Evolutionary conservation across 2,329 filamentous ascomycete species (phyloP).

Genomic region (Pseudohalonectria lignicola): DNA sequence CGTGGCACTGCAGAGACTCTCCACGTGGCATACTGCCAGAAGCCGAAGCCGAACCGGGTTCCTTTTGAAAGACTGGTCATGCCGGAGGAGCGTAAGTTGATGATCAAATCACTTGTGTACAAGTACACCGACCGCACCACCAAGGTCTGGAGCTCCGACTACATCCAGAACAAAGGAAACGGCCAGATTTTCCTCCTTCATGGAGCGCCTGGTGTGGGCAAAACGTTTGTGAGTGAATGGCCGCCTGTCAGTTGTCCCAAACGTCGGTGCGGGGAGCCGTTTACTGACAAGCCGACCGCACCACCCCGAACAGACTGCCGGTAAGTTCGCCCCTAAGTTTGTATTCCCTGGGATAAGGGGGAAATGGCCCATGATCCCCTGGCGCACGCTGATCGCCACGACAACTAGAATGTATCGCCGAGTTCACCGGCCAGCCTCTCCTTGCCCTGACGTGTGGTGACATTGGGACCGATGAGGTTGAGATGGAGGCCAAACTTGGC

Average conservation of each 20-base stretch:
- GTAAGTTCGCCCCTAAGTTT: no score
- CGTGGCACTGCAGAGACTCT: not conserved
- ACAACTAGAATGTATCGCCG: slow-evolving; percentile 13
- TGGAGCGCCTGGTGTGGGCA: slow-evolving; percentile 13
- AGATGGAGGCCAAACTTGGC: slow-evolving; percentile 8
- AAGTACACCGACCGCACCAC: slow-evolving; percentile 1
- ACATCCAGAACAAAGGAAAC: slow-evolving; percentile 12
- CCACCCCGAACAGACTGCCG: no score
- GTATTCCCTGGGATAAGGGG: no score
- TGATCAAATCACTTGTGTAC: slow-evolving; percentile 9
- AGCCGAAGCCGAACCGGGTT: slow-evolving; percentile 2
- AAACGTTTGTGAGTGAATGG: slow-evolving; percentile 9
- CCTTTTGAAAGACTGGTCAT: slow-evolving; percentile 7
- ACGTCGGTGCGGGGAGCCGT: no score
- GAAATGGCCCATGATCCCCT: no score
- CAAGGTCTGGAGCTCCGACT: slow-evolving; percentile 9
- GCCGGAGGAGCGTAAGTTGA: slow-evolving; percentile 5
- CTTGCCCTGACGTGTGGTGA: slow-evolving; percentile 8
- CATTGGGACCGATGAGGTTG: slow-evolving; percentile 7
- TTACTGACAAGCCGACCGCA: no score
- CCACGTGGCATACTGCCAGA: slow-evolving; percentile 3
- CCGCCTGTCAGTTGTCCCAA: no score
- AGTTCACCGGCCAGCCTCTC: slow-evolving; percentile 10
- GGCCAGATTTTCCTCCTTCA: slow-evolving; percentile 14
- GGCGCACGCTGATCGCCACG: no score